phyloP scores from a whole-genome alignment of 805 yeast genomes.

The Hanseniaspora thailandica region DNA sequence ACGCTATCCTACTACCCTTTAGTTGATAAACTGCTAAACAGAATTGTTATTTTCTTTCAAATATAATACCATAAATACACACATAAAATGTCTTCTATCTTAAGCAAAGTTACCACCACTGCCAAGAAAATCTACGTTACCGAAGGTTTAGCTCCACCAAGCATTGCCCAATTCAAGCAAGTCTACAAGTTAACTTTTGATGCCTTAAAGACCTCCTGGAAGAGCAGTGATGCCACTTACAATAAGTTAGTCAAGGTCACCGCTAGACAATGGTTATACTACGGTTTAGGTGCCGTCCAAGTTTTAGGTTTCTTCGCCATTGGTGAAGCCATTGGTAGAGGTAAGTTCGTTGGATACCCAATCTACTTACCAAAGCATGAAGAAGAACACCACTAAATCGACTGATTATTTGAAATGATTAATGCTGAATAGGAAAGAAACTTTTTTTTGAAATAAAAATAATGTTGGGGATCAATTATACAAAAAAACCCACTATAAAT shows the following conservation, averaged over 20 bases:
- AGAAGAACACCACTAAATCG: conserved; percentile 17
- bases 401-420: background rate
- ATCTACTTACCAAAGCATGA: conserved; percentile 30
- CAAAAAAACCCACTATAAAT: background rate
- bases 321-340: conserved; percentile 95
- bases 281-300: conserved; percentile 69
- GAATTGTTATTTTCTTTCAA: background rate
- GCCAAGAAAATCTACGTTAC: conserved; percentile 62
- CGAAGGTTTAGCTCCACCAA: conserved; percentile 91
- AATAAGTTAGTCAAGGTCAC: conserved; percentile 37
- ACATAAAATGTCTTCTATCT: conserved; percentile 17
- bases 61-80: background rate
- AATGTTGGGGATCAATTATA: too few relatives aligned
- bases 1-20: too few relatives aligned
- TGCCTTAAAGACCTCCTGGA: conserved; percentile 30
- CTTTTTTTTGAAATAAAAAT: background rate
- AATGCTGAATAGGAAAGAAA: background rate
- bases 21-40: too few relatives aligned
- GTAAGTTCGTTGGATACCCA: conserved; percentile 76
- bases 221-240: conserved; percentile 34
- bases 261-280: conserved; percentile 50
- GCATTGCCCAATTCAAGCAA: conserved; percentile 59
- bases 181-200: conserved; percentile 39
- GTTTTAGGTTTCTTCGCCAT: conserved; percentile 81
- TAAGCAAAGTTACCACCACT: conserved; percentile 25